Conservation (phyloP, 192 early-diverging fungal species). For the Backusella sp. region DNA sequence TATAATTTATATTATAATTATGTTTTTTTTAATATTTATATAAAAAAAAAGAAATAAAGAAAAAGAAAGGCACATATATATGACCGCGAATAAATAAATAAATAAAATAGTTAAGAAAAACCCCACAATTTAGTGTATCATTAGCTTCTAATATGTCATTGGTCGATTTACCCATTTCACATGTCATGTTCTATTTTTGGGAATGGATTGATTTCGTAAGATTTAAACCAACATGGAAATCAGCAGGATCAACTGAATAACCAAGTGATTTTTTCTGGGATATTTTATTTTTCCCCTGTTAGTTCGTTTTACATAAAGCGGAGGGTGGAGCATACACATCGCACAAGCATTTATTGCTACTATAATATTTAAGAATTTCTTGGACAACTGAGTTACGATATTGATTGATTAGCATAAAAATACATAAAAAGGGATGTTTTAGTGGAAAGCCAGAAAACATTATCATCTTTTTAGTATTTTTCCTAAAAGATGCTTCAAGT, state of each 20-base stretch:
- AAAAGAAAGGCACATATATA: not conserved
- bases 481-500: not conserved
- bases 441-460: not conserved
- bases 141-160: not conserved
- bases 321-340: not conserved
- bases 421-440: not conserved
- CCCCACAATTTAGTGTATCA: not conserved
- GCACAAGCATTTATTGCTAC: not conserved
- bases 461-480: not conserved
- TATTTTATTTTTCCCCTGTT: not conserved
- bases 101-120: not conserved
- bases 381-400: not conserved
- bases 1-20: not conserved
- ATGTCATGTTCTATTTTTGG: not conserved
- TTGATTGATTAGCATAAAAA: not conserved
- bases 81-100: not conserved
- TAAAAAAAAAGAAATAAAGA: not conserved
- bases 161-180: slow-evolving; percentile 1
- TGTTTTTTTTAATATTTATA: not conserved
- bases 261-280: not conserved
- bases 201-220: not conserved
- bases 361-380: not conserved
- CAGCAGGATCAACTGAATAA: not conserved
- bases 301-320: not conserved
- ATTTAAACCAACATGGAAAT: slow-evolving; percentile 4